These are phyloP conservation scores for Aspergillaceae sp. DNA, from an alignment of 2,329 filamentous ascomycete genomes.

Conservation along the genomic window DNA sequence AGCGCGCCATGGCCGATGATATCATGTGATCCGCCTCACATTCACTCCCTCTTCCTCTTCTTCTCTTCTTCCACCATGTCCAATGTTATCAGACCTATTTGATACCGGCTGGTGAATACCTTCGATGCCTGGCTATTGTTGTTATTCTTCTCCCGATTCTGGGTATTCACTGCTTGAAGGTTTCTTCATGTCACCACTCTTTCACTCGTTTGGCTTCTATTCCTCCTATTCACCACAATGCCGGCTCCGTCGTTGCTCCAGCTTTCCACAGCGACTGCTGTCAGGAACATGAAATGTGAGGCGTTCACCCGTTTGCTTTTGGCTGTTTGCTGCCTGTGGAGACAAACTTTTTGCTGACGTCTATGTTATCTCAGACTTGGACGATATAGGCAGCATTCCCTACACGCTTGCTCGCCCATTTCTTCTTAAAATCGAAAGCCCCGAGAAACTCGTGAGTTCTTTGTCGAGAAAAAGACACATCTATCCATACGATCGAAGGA, in stretches of 20 bases:
- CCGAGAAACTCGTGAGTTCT: slow-evolving; percentile 58
- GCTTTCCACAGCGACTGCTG: slow-evolving; percentile 27
- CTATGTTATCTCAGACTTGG: slow-evolving; percentile 41
- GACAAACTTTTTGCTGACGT: background rate
- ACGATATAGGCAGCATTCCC: slow-evolving; percentile 62
- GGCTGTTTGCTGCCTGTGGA: slow-evolving; percentile 4
- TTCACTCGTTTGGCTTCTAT: slow-evolving; percentile 9
- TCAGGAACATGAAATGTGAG: slow-evolving; percentile 30
- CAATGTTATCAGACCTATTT: background rate
- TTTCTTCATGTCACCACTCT: slow-evolving; percentile 9
- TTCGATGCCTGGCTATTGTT: background rate
- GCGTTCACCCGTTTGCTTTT: no score
- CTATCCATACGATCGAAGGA: background rate
- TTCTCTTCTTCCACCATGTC: no score
- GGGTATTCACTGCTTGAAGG: slow-evolving; percentile 1
- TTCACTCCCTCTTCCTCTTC: no score
- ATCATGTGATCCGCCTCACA: slow-evolving; percentile 12
- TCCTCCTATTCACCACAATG: slow-evolving; percentile 17
- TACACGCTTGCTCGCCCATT: slow-evolving; percentile 59
- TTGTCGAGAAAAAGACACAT: no score
- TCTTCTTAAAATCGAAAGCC: slow-evolving; percentile 61
- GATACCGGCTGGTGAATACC: background rate
- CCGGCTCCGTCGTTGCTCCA: slow-evolving; percentile 27
- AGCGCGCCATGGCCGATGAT: slow-evolving; percentile 12
- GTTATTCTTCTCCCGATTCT: background rate